Evolutionary conservation across 2,329 filamentous ascomycete genomes (phyloP).

Genomic region (Fusarium sp.): DNA sequence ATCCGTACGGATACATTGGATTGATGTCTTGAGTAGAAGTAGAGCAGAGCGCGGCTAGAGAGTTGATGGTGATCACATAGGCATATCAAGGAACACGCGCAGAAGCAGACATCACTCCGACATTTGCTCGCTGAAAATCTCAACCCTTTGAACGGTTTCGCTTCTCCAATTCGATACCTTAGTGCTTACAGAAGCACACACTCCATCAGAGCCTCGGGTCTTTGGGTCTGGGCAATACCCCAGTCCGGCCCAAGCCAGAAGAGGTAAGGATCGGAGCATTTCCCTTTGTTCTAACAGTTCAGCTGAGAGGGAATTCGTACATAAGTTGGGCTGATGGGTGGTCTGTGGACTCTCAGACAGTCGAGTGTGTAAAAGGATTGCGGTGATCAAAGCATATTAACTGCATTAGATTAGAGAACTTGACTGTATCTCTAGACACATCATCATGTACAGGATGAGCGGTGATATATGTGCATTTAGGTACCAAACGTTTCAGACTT

Average conservation of each 20-base stretch:
- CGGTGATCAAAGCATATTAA: background rate
- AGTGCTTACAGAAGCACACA: slow-evolving; percentile 18
- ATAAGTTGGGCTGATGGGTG: slow-evolving; percentile 10
- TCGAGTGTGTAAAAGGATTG: background rate
- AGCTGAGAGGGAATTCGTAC: slow-evolving; percentile 15
- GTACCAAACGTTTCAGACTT: slow-evolving; percentile 9
- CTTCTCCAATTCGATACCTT: slow-evolving; percentile 8
- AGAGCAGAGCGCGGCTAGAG: background rate
- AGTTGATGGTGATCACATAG: background rate
- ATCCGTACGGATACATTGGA: background rate
- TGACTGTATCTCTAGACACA: background rate
- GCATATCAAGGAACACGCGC: background rate
- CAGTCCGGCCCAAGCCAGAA: slow-evolving; percentile 11
- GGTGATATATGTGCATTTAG: background rate
- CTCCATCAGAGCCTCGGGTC: background rate
- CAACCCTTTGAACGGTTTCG: background rate
- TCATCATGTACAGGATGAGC: background rate
- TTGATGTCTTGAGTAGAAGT: background rate
- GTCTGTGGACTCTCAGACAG: background rate
- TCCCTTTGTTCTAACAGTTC: slow-evolving; percentile 4
- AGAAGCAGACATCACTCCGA: background rate
- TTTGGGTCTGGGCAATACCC: slow-evolving; percentile 15
- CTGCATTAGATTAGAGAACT: background rate
- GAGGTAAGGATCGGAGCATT: slow-evolving; percentile 3
- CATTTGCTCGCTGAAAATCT: background rate